Percentiles rank a stretch among this genome's conserved stretches.
phyloP scores from a whole-genome alignment of 1,139 yeast genomes.

The Candida labiduridarum region DNA sequence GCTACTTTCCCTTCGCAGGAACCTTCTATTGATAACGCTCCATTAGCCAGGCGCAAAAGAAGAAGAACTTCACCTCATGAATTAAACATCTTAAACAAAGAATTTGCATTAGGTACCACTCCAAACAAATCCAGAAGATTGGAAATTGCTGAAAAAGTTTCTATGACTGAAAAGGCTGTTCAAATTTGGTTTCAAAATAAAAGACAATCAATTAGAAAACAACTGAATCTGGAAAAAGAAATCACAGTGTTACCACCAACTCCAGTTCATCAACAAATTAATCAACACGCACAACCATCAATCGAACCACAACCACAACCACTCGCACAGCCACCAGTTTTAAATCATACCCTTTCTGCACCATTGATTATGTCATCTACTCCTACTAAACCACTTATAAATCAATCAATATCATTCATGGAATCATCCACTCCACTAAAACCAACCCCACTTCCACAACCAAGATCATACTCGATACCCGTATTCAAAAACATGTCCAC shows the following conservation, averaged over 20 bases:
- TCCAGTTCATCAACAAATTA: conserved; percentile 19
- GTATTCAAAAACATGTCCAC: conserved; percentile 9
- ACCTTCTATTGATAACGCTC: conserved; percentile 86
- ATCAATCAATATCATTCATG: conserved; percentile 9
- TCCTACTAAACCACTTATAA: conserved; percentile 22
- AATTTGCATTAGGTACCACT: conserved; percentile 74
- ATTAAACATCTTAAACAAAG: conserved; percentile 74
- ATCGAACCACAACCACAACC: conserved; percentile 6
- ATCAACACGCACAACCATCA: not conserved
- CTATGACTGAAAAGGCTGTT: conserved; percentile 95
- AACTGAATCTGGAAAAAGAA: conserved; percentile 41
- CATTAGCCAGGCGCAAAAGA: conserved; percentile 88
- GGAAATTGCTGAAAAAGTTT: conserved; percentile 74
- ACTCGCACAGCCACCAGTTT: conserved; percentile 14
- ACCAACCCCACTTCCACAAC: conserved; percentile 7
- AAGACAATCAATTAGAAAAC: conserved; percentile 79
- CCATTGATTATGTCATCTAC: conserved; percentile 26
- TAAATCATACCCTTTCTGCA: conserved; percentile 25
- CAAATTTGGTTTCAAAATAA: conserved; percentile 98
- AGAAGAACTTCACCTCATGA: conserved; percentile 93
- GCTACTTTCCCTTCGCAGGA: conserved; percentile 82
- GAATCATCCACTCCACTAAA: conserved; percentile 7
- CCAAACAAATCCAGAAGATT: conserved; percentile 79
- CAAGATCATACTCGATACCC: conserved; percentile 12
- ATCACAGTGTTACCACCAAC: conserved; percentile 49